phyloP scores from a whole-genome alignment of 208 protist species.

The Leishmania braziliensis region DNA sequence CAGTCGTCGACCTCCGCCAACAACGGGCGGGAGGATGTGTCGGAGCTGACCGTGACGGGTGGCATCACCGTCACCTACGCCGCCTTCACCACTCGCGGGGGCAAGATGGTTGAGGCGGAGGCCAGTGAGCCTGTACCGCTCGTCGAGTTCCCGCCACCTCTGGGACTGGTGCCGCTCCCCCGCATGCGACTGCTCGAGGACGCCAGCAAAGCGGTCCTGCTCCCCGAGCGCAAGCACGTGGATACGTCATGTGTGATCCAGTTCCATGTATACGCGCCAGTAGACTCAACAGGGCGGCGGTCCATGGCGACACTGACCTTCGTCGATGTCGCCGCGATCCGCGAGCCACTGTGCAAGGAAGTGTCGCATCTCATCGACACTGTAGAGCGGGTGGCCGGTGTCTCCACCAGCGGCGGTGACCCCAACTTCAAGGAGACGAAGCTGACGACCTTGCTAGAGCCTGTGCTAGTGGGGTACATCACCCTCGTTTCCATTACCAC shows the following conservation, averaged over 20 bases:
- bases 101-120: constrained; percentile 64
- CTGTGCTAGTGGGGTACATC: constrained; percentile 74
- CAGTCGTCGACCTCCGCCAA: constrained; percentile 4
- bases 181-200: constrained; percentile 72
- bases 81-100: constrained; percentile 73
- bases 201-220: constrained; percentile 54
- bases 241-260: constrained; percentile 85
- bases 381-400: constrained; percentile 60
- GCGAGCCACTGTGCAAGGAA: constrained; percentile 60
- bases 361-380: constrained; percentile 74
- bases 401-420: constrained; percentile 48
- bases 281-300: constrained; percentile 66
- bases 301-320: constrained; percentile 90
- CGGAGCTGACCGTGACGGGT: constrained; percentile 29
- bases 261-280: constrained; percentile 86
- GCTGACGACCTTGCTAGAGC: constrained; percentile 78
- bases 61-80: constrained; percentile 77
- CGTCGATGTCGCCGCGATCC: constrained; percentile 81
- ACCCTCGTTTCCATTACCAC: constrained; percentile 85
- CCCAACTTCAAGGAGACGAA: constrained; percentile 65
- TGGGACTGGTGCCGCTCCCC: constrained; percentile 68
- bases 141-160: constrained; percentile 77
- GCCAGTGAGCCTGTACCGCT: constrained; percentile 59
- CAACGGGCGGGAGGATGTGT: constrained; percentile 14
- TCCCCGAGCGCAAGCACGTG: constrained; percentile 69